These are phyloP conservation scores for Arachis monticola DNA, from an alignment of 331 rosid genomes.

Conservation along the genomic window DNA sequence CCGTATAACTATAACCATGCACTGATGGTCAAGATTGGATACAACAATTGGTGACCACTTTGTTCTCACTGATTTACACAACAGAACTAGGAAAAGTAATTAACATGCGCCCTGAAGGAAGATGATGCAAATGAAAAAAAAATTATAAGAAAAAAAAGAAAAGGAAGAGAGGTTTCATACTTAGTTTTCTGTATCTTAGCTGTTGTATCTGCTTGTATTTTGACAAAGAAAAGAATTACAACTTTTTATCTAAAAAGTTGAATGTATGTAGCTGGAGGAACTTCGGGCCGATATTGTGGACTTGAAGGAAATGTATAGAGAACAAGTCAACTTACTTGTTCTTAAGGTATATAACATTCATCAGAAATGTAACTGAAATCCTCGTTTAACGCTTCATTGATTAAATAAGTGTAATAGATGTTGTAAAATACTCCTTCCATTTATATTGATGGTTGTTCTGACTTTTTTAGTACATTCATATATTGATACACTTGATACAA, in stretches of 20 bases:
- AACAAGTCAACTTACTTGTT: slow-evolving; percentile 95
- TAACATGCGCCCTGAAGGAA: slow-evolving; percentile 10
- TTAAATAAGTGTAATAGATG: too few relatives aligned
- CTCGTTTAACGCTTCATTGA: background rate
- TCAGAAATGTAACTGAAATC: background rate
- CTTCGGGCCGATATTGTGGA: slow-evolving; percentile 98
- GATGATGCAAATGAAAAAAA: background rate
- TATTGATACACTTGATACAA: too few relatives aligned
- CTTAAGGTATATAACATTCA: slow-evolving; percentile 62
- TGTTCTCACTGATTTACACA: background rate
- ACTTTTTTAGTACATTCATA: too few relatives aligned
- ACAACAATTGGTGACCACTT: background rate
- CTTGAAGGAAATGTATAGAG: slow-evolving; percentile 99
- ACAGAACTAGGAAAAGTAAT: slow-evolving; percentile 12
- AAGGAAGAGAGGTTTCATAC: slow-evolving; percentile 18
- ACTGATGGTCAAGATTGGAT: background rate
- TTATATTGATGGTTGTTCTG: too few relatives aligned
- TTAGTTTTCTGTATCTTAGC: background rate
- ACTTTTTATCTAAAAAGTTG: slow-evolving; percentile 40
- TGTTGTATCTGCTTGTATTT: background rate
- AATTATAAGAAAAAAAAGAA: background rate
- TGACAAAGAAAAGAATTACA: slow-evolving; percentile 18
- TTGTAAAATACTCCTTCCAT: background rate
- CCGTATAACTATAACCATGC: too few relatives aligned
- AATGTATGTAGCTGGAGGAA: slow-evolving; percentile 84